Evolutionary conservation across 768 basidiomycete species (phyloP).

Genomic region (Lepiota venenata): DNA sequence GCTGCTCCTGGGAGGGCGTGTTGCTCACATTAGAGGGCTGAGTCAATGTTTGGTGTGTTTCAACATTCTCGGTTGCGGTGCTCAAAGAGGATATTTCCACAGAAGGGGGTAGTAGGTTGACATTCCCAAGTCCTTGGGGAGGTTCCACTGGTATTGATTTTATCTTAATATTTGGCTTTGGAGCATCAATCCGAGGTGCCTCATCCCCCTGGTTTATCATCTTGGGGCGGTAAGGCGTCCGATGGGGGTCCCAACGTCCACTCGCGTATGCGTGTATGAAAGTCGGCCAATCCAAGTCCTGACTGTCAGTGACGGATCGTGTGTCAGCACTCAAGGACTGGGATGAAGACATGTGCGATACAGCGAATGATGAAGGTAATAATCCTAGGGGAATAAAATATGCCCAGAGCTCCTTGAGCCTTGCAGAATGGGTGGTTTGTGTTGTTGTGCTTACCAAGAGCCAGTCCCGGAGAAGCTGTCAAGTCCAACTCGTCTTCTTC

Average conservation of each 20-base stretch:
- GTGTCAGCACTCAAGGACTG: conserved; percentile 1
- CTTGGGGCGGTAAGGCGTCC: conserved; percentile 57
- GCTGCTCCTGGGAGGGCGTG: not conserved
- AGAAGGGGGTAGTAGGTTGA: not conserved
- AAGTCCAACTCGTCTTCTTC: not conserved
- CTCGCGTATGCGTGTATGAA: conserved; percentile 76
- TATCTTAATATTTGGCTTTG: conserved; percentile 14
- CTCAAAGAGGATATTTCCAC: not conserved
- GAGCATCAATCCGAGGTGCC: conserved; percentile 13
- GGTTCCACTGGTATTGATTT: not conserved
- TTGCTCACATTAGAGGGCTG: not conserved
- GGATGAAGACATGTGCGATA: conserved; percentile 8
- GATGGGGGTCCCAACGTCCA: conserved; percentile 79
- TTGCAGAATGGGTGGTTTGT: not conserved
- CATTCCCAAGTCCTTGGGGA: not conserved
- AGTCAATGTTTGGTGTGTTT: not conserved
- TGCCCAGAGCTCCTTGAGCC: not conserved
- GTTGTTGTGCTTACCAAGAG: conserved; percentile 5
- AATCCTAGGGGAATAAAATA: not conserved
- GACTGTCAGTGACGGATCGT: conserved; percentile 10
- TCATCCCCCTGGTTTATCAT: conserved; percentile 16
- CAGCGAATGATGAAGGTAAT: conserved; percentile 2
- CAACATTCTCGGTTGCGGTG: not conserved
- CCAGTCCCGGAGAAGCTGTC: not conserved
- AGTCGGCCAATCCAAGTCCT: conserved; percentile 62